Evolutionary conservation across 1,139 yeast species (phyloP).

Genomic region (Blastobotrys persicus): DNA sequence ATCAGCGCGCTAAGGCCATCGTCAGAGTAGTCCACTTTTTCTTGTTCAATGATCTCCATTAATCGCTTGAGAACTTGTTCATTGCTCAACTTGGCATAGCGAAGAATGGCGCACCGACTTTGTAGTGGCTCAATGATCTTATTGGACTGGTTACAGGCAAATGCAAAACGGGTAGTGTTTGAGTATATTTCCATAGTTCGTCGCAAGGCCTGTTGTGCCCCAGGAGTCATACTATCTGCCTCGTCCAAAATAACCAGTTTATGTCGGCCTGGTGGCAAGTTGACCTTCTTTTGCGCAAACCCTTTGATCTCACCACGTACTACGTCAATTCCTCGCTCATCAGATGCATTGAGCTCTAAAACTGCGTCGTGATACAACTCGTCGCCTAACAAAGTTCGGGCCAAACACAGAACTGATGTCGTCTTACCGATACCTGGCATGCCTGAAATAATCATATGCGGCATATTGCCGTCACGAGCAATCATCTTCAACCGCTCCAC

Average conservation of each 20-base stretch:
- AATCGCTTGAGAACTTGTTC: constrained; percentile 80
- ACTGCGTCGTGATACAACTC: constrained; percentile 68
- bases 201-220: constrained; percentile 96
- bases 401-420: constrained; percentile 87
- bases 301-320: constrained; percentile 90
- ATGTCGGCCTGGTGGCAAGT: constrained; percentile 69
- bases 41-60: constrained; percentile 66
- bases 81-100: constrained; percentile 78
- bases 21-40: constrained; percentile 73
- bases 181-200: constrained; percentile 97
- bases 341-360: constrained; percentile 90
- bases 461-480: constrained; percentile 93
- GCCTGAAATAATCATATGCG: constrained; percentile 91
- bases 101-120: constrained; percentile 90
- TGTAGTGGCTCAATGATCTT: constrained; percentile 96
- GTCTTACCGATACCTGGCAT: constrained; percentile 97
- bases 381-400: constrained; percentile 75
- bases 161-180: constrained; percentile 92
- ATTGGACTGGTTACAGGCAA: constrained; percentile 92
- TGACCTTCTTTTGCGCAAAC: constrained; percentile 91
- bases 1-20: constrained; percentile 92
- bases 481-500: constrained; percentile 79
- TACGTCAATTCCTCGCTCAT: constrained; percentile 93
- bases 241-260: constrained; percentile 90
- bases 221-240: constrained; percentile 98